Evolutionary conservation across 768 basidiomycete genomes (phyloP).

Genomic region (Tephrocybe sp.): DNA sequence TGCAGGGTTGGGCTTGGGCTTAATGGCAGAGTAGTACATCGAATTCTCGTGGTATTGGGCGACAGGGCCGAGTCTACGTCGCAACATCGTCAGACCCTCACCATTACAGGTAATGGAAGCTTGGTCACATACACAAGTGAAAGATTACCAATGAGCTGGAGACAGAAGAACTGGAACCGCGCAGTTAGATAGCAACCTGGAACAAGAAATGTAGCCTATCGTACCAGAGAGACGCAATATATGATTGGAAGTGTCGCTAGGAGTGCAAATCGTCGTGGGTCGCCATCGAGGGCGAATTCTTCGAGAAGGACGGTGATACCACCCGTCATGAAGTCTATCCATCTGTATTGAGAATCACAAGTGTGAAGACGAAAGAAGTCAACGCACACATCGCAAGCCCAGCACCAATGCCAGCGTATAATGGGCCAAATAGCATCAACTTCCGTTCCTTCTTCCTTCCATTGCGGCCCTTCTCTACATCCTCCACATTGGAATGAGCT

Average conservation of each 20-base stretch:
- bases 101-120: slow-evolving; percentile 13
- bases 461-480: slow-evolving; percentile 38
- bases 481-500: slow-evolving; percentile 11
- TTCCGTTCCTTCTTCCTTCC: slow-evolving; percentile 38
- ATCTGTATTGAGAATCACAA: not conserved
- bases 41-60: slow-evolving; percentile 85
- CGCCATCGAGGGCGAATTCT: slow-evolving; percentile 68
- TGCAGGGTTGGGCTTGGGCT: slow-evolving; percentile 64
- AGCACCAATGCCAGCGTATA: slow-evolving; percentile 69
- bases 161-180: slow-evolving; percentile 64
- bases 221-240: slow-evolving; percentile 74
- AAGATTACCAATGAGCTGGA: slow-evolving; percentile 68
- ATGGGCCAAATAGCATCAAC: slow-evolving; percentile 60
- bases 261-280: slow-evolving; percentile 63
- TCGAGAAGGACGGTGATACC: slow-evolving; percentile 61
- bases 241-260: slow-evolving; percentile 66
- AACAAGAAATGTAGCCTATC: slow-evolving; percentile 21
- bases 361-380: not conserved
- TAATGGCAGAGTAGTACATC: slow-evolving; percentile 73
- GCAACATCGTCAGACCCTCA: not conserved
- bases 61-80: slow-evolving; percentile 66
- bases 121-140: slow-evolving; percentile 45
- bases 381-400: slow-evolving; percentile 61
- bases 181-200: slow-evolving; percentile 2
- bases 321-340: slow-evolving; percentile 56